A percentile compares a stretch with the other conserved stretches of the same genome.
phyloP scores from a whole-genome alignment of 129 eudicot genomes.

The Apium graveolens region DNA sequence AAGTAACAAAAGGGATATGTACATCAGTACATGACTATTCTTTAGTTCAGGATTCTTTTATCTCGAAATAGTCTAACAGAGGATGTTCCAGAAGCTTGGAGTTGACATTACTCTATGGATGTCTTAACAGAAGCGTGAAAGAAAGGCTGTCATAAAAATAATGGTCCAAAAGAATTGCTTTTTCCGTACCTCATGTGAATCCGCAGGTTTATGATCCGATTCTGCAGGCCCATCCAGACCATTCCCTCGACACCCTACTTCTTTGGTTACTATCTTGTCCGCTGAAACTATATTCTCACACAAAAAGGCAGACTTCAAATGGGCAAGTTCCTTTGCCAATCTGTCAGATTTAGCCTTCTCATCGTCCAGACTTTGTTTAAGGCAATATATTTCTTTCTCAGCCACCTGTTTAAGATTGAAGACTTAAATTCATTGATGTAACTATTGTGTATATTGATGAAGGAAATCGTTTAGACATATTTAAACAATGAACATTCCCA shows the following conservation, averaged over 20 bases:
- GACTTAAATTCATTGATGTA: background rate
- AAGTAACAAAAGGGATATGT: background rate
- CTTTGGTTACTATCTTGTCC: slow-evolving; percentile 9
- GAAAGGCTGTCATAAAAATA: background rate
- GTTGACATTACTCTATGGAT: background rate
- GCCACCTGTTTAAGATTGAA: slow-evolving; percentile 27
- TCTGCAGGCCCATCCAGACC: background rate
- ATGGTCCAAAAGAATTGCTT: background rate
- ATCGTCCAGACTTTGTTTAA: slow-evolving; percentile 30
- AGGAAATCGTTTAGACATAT: too few relatives aligned
- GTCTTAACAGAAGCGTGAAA: background rate
- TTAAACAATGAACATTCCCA: background rate
- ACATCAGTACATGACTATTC: too few relatives aligned
- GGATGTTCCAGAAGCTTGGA: too few relatives aligned
- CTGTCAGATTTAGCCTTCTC: slow-evolving; percentile 30
- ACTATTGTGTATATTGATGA: background rate
- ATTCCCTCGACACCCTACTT: slow-evolving; percentile 11
- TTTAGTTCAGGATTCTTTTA: too few relatives aligned
- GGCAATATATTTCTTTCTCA: slow-evolving; percentile 25
- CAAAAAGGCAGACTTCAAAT: slow-evolving; percentile 31
- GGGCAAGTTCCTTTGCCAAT: slow-evolving; percentile 38
- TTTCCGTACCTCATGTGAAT: slow-evolving; percentile 27
- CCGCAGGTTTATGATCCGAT: slow-evolving; percentile 12
- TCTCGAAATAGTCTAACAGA: too few relatives aligned
- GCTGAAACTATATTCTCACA: slow-evolving; percentile 14